Base-by-base conservation (phyloP, 352 stramenopile genomes). In the Phytophthora lateralis region DNA sequence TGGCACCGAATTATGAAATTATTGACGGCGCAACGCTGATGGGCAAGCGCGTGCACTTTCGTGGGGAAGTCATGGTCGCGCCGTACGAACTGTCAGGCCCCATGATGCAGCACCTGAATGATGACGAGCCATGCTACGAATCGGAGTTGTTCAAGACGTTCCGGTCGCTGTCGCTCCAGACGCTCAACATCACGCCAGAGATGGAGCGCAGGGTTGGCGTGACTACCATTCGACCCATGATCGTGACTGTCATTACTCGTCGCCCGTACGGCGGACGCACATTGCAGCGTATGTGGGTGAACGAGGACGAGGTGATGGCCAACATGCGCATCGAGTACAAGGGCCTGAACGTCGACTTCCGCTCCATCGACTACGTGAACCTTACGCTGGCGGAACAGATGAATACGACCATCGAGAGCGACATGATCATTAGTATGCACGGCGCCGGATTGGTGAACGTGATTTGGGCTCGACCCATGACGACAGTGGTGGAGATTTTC, bases 371-470 rank as follows among this genome's bases (percentile, higher is more conserved):
- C 35, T 93, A 88, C 55, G 82, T 85, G 21, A 72, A 75, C 15
- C 34, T 90, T 8, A 69, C 76, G 15, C 59, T 91, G 2, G 14
- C 42, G 3, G 69, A 90, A 37, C 85, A 95, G 58, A 95, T 95
- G 73, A 56, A 55, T 5, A 65, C 76, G 18, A 82, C 85, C 20
- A 60, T 85, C 6, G 64, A 82, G 14, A 93, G 83, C 44, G 83
- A 91, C 53, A 73, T 95, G 30, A 80, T 95, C 18, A 84, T 95
- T 43, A 75, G 83, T 7, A 95, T 93, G 85, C 85, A 95, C 53
- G 85, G 85, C 41, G 85, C 85, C 17, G 85, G 85, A 17, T 76
- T 95, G 48, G 81, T 91, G 3, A 95, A 95, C 44, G 75, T 93
- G 0, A 17, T 89, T 0, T 94, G 83, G 79, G 58, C 80, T 11